Percentiles rank a stretch among this genome's conserved stretches.
phyloP scores from a whole-genome alignment of 1,139 yeast species.

The Neolecta irregularis region DNA sequence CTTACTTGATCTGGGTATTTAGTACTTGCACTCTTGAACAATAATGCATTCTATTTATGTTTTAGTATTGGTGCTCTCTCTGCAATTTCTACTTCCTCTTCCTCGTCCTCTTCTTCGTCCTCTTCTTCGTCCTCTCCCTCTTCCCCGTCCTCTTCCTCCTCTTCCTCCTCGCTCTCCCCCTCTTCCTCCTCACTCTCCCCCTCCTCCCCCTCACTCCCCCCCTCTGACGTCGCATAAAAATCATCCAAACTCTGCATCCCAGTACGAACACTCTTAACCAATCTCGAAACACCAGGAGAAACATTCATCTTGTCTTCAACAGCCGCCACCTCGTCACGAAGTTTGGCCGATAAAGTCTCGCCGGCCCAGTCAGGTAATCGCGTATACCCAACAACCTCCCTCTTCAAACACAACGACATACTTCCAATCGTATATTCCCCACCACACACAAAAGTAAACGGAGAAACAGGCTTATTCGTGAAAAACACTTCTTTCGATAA shows the following conservation, averaged over 20 bases:
- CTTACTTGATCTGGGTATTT: conserved; percentile 17
- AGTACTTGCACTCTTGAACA: conserved; percentile 22
- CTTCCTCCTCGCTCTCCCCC: conserved; percentile 6
- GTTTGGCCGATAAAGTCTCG: conserved; percentile 15
- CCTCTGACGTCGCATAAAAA: conserved; percentile 69
- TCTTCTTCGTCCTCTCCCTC: conserved; percentile 22
- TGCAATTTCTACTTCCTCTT: conserved; percentile 18
- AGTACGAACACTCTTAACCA: conserved; percentile 8
- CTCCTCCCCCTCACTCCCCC: conserved; percentile 26
- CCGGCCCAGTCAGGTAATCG: conserved; percentile 23
- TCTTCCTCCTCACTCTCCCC: conserved; percentile 17
- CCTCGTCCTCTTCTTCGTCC: conserved; percentile 14
- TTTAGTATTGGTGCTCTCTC: conserved; percentile 17
- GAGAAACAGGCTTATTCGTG: conserved; percentile 62
- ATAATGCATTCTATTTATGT: conserved; percentile 22
- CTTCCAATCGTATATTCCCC: conserved; percentile 21
- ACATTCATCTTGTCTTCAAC: conserved; percentile 8
- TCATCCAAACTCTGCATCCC: conserved; percentile 24
- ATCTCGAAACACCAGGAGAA: conserved; percentile 5
- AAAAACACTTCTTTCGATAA: conserved; percentile 54
- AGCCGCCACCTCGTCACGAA: conserved; percentile 20
- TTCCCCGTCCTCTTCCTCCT: conserved; percentile 17
- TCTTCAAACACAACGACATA: conserved; percentile 23
- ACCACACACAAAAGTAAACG: conserved; percentile 14
- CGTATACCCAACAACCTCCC: conserved; percentile 22